Conservation (phyloP, 306 rosid species). For the barrel medic (Medicago truncatula) region MtrunA17r5.0-ANR NC_053047.1:3700001-3700500, state of each 20-base stretch:
- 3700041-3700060: conserved; percentile 46
- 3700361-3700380: conserved; percentile 47
- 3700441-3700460: neutral
- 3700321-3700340: conserved; percentile 56
- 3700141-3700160: conserved; percentile 42
- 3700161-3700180: conserved; percentile 62
- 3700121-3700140: conserved; percentile 67
- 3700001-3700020: conserved; percentile 48
- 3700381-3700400: conserved; percentile 28
- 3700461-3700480: neutral
- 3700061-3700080: conserved; percentile 45
- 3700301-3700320: conserved; percentile 68
- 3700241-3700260: conserved; percentile 61
- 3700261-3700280: conserved; percentile 74
- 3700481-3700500: no score
- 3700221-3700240: neutral
- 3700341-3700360: conserved; percentile 71
- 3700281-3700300: conserved; percentile 70
- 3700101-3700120: conserved; percentile 82
- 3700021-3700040: conserved; percentile 48
- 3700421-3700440: conserved; percentile 34
- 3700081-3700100: conserved; percentile 61
- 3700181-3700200: conserved; percentile 63
- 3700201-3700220: conserved; percentile 46
- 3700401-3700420: neutral